A percentile compares a stretch with the other conserved stretches of the same genome.
These are phyloP conservation scores for Mitragyna speciosa DNA, from an alignment of 257 asterid genomes.

Conservation along the genomic window DNA sequence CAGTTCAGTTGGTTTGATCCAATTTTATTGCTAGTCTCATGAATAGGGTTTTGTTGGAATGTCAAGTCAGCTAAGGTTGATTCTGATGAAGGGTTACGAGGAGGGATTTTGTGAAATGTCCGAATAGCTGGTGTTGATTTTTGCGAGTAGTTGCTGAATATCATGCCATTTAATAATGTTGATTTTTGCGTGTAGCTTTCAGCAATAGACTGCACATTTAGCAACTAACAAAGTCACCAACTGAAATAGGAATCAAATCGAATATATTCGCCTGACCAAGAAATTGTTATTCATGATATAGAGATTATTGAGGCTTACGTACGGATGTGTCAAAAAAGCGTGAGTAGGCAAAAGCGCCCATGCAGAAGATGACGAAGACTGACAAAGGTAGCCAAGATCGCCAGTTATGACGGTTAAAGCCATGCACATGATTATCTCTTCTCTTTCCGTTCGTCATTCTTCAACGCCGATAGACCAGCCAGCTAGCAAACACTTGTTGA, in stretches of 20 bases:
- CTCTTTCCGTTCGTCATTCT: not conserved
- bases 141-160: too few relatives aligned
- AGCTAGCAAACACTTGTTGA: not conserved
- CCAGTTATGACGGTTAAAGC: not conserved
- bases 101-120: conserved; percentile 1
- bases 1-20: conserved; percentile 23
- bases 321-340: not conserved
- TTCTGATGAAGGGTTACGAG: not conserved
- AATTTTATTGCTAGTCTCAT: not conserved
- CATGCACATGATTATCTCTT: not conserved
- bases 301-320: too few relatives aligned
- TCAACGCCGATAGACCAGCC: not conserved
- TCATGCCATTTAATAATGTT: too few relatives aligned
- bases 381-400: conserved; percentile 3
- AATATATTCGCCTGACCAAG: not conserved
- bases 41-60: not conserved
- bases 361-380: not conserved
- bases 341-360: not conserved
- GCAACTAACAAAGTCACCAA: not conserved
- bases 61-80: not conserved
- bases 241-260: not conserved
- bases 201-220: conserved; percentile 33
- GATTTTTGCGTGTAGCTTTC: not conserved
- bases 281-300: not conserved
- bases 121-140: too few relatives aligned